Percentiles rank a stretch among this genome's conserved stretches.
These are phyloP conservation scores for Tuber microsphaerosporum DNA, from an alignment of 495 filamentous ascomycete species.

Conservation along the genomic window DNA sequence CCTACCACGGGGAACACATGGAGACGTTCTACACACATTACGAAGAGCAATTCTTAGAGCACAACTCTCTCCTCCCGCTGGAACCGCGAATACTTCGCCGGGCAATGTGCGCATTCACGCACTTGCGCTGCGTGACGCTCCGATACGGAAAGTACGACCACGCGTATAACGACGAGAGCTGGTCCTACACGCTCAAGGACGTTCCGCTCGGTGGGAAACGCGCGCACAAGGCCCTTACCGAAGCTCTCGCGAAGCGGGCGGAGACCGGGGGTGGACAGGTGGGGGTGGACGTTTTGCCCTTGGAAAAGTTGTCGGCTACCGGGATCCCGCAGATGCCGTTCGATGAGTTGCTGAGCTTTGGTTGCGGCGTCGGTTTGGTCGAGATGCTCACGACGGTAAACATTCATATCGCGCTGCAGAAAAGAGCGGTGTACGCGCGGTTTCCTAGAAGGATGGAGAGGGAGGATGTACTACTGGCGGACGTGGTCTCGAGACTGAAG, in stretches of 20 bases:
- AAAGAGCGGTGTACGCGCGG: neutral
- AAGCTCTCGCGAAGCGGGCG: conserved; percentile 12
- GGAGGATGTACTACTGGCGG: neutral
- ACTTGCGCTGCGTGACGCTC: conserved; percentile 17
- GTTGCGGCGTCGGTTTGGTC: neutral
- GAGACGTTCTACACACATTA: conserved; percentile 23
- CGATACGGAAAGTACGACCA: conserved; percentile 14
- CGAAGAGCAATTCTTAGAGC: conserved; percentile 11
- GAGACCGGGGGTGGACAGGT: neutral
- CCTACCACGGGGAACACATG: conserved; percentile 12
- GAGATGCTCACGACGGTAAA: conserved; percentile 4
- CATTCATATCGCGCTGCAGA: neutral
- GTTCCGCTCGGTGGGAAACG: conserved; percentile 11
- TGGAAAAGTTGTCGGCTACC: neutral
- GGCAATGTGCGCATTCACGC: conserved; percentile 10
- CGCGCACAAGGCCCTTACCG: conserved; percentile 17
- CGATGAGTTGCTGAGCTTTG: neutral
- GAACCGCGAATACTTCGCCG: conserved; percentile 8
- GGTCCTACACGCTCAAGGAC: conserved; percentile 12
- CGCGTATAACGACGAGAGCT: conserved; percentile 15
- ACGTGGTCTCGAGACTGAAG: neutral
- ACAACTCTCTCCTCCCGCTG: conserved; percentile 11
- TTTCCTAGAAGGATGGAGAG: neutral
- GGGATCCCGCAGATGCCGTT: conserved; percentile 1
- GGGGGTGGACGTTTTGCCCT: neutral